Evolutionary conservation across 1,284 basidiomycete genomes (phyloP), one percentile per base, ranked within the genome.

Genomic region (Boletus mariae): DNA sequence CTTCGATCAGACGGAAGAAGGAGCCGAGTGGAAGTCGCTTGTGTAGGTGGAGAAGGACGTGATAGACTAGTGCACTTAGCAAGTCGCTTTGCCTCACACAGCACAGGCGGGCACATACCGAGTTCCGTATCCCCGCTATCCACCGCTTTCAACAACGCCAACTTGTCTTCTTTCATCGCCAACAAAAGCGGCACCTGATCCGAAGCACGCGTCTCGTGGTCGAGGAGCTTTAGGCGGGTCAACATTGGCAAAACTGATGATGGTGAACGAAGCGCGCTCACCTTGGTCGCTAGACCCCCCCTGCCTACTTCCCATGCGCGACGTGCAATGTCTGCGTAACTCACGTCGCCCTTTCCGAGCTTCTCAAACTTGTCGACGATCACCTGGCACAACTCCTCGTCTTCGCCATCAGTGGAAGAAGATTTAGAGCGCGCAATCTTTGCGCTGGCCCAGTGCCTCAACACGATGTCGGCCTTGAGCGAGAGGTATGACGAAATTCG

Each of bases 51-150:
- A 97, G 77, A 8, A 98, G 76, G 44, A 97, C 94, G 65, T 93
- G 87, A 67, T 95, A 95, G 1, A 97, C 94, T 95, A 57, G 17
- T 32, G 41, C 46, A 2, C 15, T 62, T 3, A 50, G 52, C 42
- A 32, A 23, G 12, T 35, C 2, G 7, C 25, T 4, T 37, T 9
- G 40, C 40, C 38, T 28, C n/a, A 12, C 17, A 25, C 12, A 29
- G 29, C 25, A 40, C 13, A 49, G 44, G 57, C 29, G 40, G 12
- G 31, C 29, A 46, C 81, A 47, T 61, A 94, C 94, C 87, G 1
- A 99, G 80, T 71, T 99, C 95, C 0, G 94, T 93, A 67, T 99
- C 95, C 1, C 95, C 94, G 57, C 93, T 95, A 59, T 94, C 91
- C 13, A 97, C 88, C 1, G 96, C 93, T 68, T 97, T 98, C 54